A percentile compares a stretch with the other conserved stretches of the same genome.
Conservation (phyloP, 2,329 filamentous ascomycete genomes). For the Diaporthe australafricana region DNA sequence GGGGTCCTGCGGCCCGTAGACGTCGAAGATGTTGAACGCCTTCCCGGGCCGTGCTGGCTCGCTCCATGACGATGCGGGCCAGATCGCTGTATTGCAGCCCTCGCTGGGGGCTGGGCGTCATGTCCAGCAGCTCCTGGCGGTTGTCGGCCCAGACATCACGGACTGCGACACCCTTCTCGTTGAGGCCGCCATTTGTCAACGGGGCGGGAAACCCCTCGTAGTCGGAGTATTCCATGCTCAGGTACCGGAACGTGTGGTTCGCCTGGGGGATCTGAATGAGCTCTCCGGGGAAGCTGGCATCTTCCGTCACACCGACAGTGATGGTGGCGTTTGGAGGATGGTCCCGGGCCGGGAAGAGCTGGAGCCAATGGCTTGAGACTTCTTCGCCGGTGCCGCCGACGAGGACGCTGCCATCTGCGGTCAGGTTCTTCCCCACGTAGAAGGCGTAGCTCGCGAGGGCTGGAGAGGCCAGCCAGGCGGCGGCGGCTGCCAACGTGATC, state of each 20-base stretch:
- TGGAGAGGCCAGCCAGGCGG: not conserved
- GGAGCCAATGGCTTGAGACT: slow-evolving; percentile 15
- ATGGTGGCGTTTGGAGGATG: slow-evolving; percentile 17
- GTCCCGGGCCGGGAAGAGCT: slow-evolving; percentile 17
- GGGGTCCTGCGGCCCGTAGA: slow-evolving; percentile 17
- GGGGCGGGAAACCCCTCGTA: slow-evolving; percentile 23
- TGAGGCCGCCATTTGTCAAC: slow-evolving; percentile 17
- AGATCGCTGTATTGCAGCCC: slow-evolving; percentile 19
- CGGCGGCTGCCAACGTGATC: not conserved
- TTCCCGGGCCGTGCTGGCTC: slow-evolving; percentile 11
- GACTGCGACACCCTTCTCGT: slow-evolving; percentile 5
- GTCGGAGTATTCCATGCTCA: slow-evolving; percentile 23
- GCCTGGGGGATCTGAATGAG: slow-evolving; percentile 19
- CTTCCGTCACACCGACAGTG: slow-evolving; percentile 5
- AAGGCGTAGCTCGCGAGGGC: slow-evolving; percentile 13
- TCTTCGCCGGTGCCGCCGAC: slow-evolving; percentile 17
- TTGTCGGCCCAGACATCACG: slow-evolving; percentile 23
- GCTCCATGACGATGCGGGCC: slow-evolving; percentile 24
- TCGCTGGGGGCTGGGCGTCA: slow-evolving; percentile 9
- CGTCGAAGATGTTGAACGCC: slow-evolving; percentile 16
- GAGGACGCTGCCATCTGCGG: slow-evolving; percentile 16
- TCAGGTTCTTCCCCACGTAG: slow-evolving; percentile 14
- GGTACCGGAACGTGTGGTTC: slow-evolving; percentile 8
- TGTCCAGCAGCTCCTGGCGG: slow-evolving; percentile 9
- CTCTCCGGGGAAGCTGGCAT: slow-evolving; percentile 5